Percentiles rank a stretch among this genome's conserved stretches.
phyloP scores from a whole-genome alignment of 192 early-diverging fungal genomes.

The Borealophlyctis nickersoniae region DNA sequence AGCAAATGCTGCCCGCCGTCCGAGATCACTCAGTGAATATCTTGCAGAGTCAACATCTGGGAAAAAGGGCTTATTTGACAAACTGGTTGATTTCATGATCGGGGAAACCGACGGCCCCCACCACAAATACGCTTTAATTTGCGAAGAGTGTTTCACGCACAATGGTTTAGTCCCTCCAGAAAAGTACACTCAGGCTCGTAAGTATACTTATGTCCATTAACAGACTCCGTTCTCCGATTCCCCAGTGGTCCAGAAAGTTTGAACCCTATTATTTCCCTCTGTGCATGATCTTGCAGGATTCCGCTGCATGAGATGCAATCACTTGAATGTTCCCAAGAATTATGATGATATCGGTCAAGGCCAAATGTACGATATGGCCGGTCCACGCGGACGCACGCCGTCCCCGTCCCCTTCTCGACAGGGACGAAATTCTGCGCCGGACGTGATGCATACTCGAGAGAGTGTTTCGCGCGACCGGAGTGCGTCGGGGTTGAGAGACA shows the following conservation, averaged over 20 bases:
- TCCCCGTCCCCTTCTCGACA: not conserved
- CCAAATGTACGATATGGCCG: not conserved
- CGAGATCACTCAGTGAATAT: too few relatives aligned
- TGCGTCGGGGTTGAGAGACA: not conserved
- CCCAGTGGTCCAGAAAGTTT: not conserved
- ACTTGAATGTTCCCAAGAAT: slow-evolving; percentile 24
- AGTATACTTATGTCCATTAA: not conserved
- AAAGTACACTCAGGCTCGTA: slow-evolving; percentile 55
- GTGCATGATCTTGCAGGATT: slow-evolving; percentile 17
- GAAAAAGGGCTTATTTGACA: slow-evolving; percentile 76
- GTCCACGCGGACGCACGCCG: not conserved
- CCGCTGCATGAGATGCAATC: slow-evolving; percentile 36
- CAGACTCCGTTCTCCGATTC: too few relatives aligned
- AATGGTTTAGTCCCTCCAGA: slow-evolving; percentile 88
- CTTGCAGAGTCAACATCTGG: too few relatives aligned
- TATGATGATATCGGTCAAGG: slow-evolving; percentile 7
- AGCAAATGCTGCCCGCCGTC: too few relatives aligned
- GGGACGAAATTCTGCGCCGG: not conserved
- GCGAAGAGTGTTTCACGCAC: slow-evolving; percentile 83
- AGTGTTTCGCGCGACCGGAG: not conserved
- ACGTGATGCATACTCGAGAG: not conserved
- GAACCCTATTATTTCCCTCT: not conserved
- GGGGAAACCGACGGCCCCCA: slow-evolving; percentile 81
- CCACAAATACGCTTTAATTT: slow-evolving; percentile 91
- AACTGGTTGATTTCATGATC: slow-evolving; percentile 85